These are phyloP conservation scores for Paecilomyces fulvus DNA, from an alignment of 2,329 filamentous ascomycete genomes.

Conservation along the genomic window DNA sequence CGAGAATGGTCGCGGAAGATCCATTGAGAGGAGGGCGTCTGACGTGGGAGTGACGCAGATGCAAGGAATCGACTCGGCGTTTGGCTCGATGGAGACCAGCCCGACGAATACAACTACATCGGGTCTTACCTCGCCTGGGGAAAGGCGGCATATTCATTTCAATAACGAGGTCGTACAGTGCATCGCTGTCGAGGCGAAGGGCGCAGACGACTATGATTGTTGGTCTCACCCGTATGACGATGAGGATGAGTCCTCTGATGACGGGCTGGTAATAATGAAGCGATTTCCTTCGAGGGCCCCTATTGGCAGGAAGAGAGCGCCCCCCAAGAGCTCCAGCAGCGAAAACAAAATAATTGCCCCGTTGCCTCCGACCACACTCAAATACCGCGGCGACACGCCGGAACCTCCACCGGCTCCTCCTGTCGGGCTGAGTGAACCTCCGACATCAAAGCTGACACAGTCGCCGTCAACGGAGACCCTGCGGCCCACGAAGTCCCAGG, in stretches of 20 bases:
- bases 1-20: conserved; percentile 45
- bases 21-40: conserved; percentile 55
- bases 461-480: conserved; percentile 79
- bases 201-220: conserved; percentile 53
- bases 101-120: conserved; percentile 63
- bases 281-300: conserved; percentile 45
- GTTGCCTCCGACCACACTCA: conserved; percentile 77
- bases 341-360: conserved; percentile 84
- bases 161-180: conserved; percentile 94
- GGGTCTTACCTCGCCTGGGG: conserved; percentile 55
- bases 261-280: conserved; percentile 77
- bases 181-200: conserved; percentile 83
- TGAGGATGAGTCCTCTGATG: conserved; percentile 61
- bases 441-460: conserved; percentile 49
- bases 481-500: conserved; percentile 58
- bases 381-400: conserved; percentile 70
- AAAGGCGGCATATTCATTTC: conserved; percentile 84
- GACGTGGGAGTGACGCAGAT: conserved; percentile 58
- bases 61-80: conserved; percentile 49
- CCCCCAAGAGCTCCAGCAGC: conserved; percentile 45
- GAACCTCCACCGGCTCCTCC: conserved; percentile 41
- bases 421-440: conserved; percentile 28
- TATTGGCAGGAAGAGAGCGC: conserved; percentile 45
- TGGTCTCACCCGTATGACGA: conserved; percentile 26
- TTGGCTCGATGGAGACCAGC: conserved; percentile 44